Conservation (phyloP, 1,139 yeast species). For the Suhomyces guaymorum region DNA sequence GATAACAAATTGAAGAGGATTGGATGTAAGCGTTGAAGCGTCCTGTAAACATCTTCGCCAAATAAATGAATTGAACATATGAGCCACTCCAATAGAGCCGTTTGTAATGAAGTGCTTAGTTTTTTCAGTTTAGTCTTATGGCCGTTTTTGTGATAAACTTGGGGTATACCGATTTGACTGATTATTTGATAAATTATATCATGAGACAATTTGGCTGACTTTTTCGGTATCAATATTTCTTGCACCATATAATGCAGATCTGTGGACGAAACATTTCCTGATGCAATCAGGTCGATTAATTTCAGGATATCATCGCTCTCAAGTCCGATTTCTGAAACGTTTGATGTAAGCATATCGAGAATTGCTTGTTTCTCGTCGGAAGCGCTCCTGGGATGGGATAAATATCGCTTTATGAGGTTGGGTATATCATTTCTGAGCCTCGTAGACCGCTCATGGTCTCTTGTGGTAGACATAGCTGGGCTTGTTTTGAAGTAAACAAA, state of each 20-base stretch:
- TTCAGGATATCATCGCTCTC: constrained; percentile 5
- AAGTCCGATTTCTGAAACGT: constrained; percentile 9
- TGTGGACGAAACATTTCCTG: constrained; percentile 7
- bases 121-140: constrained; percentile 25
- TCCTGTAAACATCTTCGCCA: constrained; percentile 20
- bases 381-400: not conserved
- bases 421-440: constrained; percentile 2
- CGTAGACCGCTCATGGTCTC: not conserved
- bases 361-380: constrained; percentile 3
- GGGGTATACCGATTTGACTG: constrained; percentile 32
- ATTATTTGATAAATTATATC: constrained; percentile 24
- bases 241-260: constrained; percentile 14
- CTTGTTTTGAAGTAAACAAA: too few species aligned
- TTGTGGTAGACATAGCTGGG: not conserved
- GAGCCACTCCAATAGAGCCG: constrained; percentile 34
- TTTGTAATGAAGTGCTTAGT: constrained; percentile 26
- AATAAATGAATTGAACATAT: constrained; percentile 30
- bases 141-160: constrained; percentile 27
- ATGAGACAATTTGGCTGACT: constrained; percentile 11
- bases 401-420: constrained; percentile 2
- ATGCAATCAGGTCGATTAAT: constrained; percentile 9
- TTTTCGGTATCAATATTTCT: constrained; percentile 17
- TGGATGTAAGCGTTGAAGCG: constrained; percentile 25
- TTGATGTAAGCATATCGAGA: constrained; percentile 1
- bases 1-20: constrained; percentile 44